Conservation (phyloP, 73 alveolate genomes). For the Paramecium caudatum region DNA sequence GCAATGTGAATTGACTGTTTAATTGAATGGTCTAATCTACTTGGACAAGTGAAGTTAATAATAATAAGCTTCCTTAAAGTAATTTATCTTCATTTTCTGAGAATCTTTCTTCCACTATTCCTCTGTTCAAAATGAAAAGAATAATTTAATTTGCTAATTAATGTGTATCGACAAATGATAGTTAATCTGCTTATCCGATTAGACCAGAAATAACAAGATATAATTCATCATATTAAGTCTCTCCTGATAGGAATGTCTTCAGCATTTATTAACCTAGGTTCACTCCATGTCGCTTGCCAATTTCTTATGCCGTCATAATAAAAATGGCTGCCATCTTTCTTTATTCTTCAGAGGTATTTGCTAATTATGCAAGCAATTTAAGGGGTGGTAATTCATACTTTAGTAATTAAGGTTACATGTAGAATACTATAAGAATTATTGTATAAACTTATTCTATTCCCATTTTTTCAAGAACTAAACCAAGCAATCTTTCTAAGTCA, state of each 20-base stretch:
- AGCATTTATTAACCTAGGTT: neutral
- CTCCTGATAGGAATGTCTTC: neutral
- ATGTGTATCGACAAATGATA: neutral
- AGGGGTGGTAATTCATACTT: neutral
- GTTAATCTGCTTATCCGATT: neutral
- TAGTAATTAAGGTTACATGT: neutral
- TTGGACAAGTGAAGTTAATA: neutral
- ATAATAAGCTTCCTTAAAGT: neutral
- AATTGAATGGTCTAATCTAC: neutral
- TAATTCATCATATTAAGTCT: conserved; percentile 45
- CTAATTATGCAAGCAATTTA: neutral
- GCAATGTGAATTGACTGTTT: neutral
- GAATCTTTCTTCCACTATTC: conserved; percentile 37
- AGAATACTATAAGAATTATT: neutral
- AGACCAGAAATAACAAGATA: conserved; percentile 43
- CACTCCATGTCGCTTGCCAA: neutral
- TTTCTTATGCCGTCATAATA: neutral
- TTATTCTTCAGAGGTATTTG: conserved; percentile 37
- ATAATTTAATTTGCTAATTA: conserved; percentile 29
- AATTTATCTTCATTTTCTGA: conserved; percentile 61
- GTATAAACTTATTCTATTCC: conserved; percentile 46
- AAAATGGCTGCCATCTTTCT: conserved; percentile 14
- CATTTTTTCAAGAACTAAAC: neutral
- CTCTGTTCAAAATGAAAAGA: neutral
- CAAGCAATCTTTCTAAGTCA: neutral